Conservation (phyloP, 2,329 filamentous ascomycete genomes). For the Trichoderma simmonsii region DNA sequence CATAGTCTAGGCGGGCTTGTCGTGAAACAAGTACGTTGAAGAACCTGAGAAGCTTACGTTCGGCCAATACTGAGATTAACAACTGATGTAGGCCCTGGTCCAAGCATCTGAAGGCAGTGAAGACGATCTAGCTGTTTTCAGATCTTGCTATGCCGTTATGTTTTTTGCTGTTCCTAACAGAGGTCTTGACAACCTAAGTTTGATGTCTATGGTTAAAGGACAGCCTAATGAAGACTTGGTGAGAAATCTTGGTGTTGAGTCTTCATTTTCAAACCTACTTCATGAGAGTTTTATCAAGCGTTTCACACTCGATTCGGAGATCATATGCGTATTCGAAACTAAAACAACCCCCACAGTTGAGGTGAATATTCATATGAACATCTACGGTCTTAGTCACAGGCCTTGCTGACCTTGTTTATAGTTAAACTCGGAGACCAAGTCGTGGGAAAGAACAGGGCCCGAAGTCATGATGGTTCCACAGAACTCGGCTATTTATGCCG, state of each 20-base stretch:
- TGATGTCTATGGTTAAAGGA: conserved; percentile 24
- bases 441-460: conserved; percentile 20
- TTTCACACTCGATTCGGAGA: conserved; percentile 20
- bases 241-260: conserved; percentile 23
- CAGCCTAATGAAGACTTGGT: conserved; percentile 27
- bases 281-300: conserved; percentile 21
- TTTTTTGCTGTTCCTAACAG: conserved; percentile 32
- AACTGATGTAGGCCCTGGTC: conserved; percentile 21
- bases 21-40: conserved; percentile 23
- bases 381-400: not conserved
- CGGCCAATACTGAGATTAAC: not conserved
- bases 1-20: conserved; percentile 24
- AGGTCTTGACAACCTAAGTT: conserved; percentile 24
- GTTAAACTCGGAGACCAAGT: not conserved
- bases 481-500: conserved; percentile 26
- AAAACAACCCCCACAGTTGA: conserved; percentile 22
- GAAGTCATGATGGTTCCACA: conserved; percentile 25
- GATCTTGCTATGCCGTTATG: conserved; percentile 25
- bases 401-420: not conserved
- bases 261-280: conserved; percentile 23
- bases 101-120: conserved; percentile 15
- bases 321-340: conserved; percentile 24
- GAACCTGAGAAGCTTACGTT: not conserved
- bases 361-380: conserved; percentile 4
- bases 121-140: conserved; percentile 15